Percentiles rank a stretch among this genome's conserved stretches.
Evolutionary conservation across 176 grass and related monocot species (phyloP).

Genomic region (Elymus sibiricus): DNA sequence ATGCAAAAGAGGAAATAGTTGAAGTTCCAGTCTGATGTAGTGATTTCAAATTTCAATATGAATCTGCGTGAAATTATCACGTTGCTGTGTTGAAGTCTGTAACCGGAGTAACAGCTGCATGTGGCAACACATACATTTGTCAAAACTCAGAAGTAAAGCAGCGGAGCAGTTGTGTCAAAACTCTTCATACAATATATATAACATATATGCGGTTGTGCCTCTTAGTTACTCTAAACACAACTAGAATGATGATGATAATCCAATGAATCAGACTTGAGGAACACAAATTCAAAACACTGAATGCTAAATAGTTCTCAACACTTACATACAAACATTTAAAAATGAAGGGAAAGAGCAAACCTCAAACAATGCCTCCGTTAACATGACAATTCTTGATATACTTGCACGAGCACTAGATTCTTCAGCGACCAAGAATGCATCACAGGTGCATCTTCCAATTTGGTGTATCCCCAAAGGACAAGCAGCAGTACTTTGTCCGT

Average conservation of each 20-base stretch:
- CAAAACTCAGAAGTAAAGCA: not conserved
- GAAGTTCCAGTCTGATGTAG: not conserved
- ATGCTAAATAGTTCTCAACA: not conserved
- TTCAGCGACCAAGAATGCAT: slow-evolving; percentile 72
- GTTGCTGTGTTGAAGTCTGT: not conserved
- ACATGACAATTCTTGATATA: slow-evolving; percentile 96
- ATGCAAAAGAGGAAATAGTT: not conserved
- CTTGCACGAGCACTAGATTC: slow-evolving; percentile 74
- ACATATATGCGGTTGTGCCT: not conserved
- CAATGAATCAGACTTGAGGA: not conserved
- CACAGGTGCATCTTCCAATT: slow-evolving; percentile 80
- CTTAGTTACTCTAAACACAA: slow-evolving; percentile 6
- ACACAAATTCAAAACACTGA: not conserved
- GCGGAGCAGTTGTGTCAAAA: not conserved
- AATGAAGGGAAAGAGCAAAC: slow-evolving; percentile 44
- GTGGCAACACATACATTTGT: not conserved
- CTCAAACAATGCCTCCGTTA: slow-evolving; percentile 97
- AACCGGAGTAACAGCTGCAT: not conserved
- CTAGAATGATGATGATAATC: slow-evolving; percentile 22
- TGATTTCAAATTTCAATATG: slow-evolving; percentile 5
- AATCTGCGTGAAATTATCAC: not conserved
- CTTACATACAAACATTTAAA: not conserved
- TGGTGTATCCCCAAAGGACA: slow-evolving; percentile 88
- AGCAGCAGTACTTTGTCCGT: slow-evolving; percentile 43
- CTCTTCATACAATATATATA: not conserved